Evolutionary conservation across 2,329 filamentous ascomycete species (phyloP), one percentile per base, ranked within the genome.

Genomic region (Coniochaeta ligniaria): DNA sequence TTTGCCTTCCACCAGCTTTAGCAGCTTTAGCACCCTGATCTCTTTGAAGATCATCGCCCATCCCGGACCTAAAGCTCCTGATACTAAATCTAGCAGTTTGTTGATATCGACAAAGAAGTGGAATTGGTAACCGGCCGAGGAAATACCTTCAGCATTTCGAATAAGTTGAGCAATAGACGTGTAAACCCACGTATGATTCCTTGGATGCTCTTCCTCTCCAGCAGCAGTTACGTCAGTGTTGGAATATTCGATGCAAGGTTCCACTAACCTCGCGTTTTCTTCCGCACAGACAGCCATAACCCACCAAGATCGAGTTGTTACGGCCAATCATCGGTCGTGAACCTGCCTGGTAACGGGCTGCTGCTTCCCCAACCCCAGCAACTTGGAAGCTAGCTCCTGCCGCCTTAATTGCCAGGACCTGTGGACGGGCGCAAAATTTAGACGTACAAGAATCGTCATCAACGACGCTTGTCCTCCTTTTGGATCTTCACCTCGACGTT

Each of bases 361-460:
- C 12, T 52, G 24, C 47, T 52, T 7, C 47, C 47, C 47, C 43
- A 11, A 31, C 47, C 47, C 47, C 47, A 24, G 47, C 24, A n/a
- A 6, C 6, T 52, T 52, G 47, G 24, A 52, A 52, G 47, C 45
- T 33, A 33, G 6, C 35, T 52, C 47, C 47, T 52, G n/a, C n/a
- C 3, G 24, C 22, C 2, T n/a, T 9, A n/a, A 28, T 17, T 52
- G 24, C 24, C 47, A 52, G 47, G 47, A 24, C 28, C 47, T 31
- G 12, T 17, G 47, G n/a, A 31, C 47, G 17, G 24, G 47, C 47
- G 47, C 47, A 52, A 52, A 52, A 52, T 52, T 52, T 31, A 52
- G 22, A 52, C 47, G 47, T 52, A 52, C 47, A 52, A 52, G 47
- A 52, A 52, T 52, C 47, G 47, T 52, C 47, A 52, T 52, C 43